Evolutionary conservation across 2,329 filamentous ascomycete genomes (phyloP).

Genomic region (Colletotrichum nymphaeae): DNA sequence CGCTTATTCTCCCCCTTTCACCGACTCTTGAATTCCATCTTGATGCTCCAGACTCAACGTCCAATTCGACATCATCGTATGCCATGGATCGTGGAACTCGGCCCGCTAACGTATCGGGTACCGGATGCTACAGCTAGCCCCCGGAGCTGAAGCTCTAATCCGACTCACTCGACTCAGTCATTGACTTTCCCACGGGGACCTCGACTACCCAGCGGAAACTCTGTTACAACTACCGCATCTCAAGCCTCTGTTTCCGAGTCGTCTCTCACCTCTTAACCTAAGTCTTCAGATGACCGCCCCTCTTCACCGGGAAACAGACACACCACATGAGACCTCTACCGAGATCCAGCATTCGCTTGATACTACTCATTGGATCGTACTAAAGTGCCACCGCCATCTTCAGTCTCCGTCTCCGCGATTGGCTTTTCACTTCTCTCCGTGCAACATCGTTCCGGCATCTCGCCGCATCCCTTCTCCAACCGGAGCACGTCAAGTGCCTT

Average conservation of each 20-base stretch:
- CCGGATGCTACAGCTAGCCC: background rate
- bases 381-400: background rate
- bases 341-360: background rate
- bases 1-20: constrained; percentile 7
- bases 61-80: too few relatives aligned
- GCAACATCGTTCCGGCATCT: constrained; percentile 22
- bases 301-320: background rate
- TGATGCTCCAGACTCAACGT: background rate
- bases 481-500: too few relatives aligned
- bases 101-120: background rate
- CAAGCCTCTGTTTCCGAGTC: background rate
- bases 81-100: too few relatives aligned
- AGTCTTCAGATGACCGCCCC: too few relatives aligned
- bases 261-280: background rate
- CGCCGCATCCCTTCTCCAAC: background rate
- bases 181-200: background rate
- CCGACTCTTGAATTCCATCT: constrained; percentile 7
- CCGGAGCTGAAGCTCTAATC: background rate
- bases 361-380: background rate
- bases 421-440: constrained; percentile 10
- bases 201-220: background rate
- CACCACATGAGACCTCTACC: background rate
- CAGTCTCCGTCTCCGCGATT: background rate
- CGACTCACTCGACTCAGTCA: background rate
- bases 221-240: background rate